Base-by-base conservation (phyloP, 306 rosid species). In the Rosa chinensis region DNA sequence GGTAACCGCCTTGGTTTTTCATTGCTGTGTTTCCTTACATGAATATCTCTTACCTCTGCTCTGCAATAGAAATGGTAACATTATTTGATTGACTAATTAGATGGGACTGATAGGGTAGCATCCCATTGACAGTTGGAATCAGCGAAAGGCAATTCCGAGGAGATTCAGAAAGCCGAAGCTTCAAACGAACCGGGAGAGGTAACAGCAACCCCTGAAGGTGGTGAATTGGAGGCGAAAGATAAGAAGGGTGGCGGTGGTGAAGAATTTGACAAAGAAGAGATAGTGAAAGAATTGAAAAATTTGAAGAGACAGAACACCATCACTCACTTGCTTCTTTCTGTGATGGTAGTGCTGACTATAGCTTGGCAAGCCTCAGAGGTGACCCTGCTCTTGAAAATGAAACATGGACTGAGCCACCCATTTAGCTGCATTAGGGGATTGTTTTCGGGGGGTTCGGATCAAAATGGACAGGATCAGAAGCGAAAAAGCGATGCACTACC, bases 261-360 rank as follows among this genome's bases (percentile, higher is more conserved):
- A 18, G 87, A 71, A 17, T 64, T 52, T 21, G 88, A 81, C 50
- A 78, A 42, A 52, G 89, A 88, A 28, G 89, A 88, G 72, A 84
- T 93, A 16, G 78, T 88, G 25, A 89, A 83, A 78, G 96, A 95
- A 72, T 77, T 95, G 47, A 90, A 84, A 82, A 82, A 87, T 77
- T 75, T 95, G 67, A 89, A 81, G 80, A 93, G 56, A 78, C 98
- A 93, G 90, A 95, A 92, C 85, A 76, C 80, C 21, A 72, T 91
- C 18, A 91, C 96, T 39, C 93, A 92, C 40, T 92, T 98, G 78
- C 98, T 95, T 86, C 93, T 95, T 73, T 92, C 99, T 14, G 86
- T 37, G 81, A 79, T 92, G 97, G 88, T 95, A 69, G 91, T 86
- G 5, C 84, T 95, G 53, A 95, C 96, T 1, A 11, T 90, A 55